Conservation (phyloP, 441 rosid species). For the Eutrema salsugineum region DNA sequence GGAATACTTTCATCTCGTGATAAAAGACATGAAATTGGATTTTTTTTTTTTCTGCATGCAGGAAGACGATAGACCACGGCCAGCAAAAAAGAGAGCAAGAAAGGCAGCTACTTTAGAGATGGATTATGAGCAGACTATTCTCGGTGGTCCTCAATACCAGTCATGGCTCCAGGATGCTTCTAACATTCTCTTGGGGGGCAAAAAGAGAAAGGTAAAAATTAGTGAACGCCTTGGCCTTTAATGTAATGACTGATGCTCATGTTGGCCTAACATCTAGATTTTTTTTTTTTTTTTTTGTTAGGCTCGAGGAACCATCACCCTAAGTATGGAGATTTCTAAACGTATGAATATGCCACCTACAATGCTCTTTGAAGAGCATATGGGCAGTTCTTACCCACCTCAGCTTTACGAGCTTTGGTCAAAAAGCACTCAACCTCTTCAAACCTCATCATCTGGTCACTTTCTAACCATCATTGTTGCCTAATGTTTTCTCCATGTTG, state of each 20-base stretch:
- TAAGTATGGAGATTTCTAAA: conserved; percentile 42
- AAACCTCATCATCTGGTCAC: conserved; percentile 65
- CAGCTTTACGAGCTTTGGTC: conserved; percentile 68
- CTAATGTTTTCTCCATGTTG: conserved; percentile 11
- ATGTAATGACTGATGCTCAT: conserved; percentile 10
- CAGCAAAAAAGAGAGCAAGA: conserved; percentile 46
- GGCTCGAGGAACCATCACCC: conserved; percentile 37
- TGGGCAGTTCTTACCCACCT: conserved; percentile 54
- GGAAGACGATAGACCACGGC: conserved; percentile 41
- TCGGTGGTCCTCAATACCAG: conserved; percentile 67
- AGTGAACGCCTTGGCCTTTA: not conserved
- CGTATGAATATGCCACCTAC: conserved; percentile 71
- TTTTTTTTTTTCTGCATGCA: conserved; percentile 35
- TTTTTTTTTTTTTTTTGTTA: conserved; percentile 31
- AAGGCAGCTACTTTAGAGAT: conserved; percentile 35
- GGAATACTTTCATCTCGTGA: not conserved
- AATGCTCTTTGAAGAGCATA: conserved; percentile 40
- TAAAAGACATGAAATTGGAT: not conserved
- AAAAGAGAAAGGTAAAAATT: conserved; percentile 57
- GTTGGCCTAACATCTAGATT: not conserved
- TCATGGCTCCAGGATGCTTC: conserved; percentile 76
- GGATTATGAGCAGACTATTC: conserved; percentile 74
- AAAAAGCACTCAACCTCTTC: conserved; percentile 49
- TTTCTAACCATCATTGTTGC: conserved; percentile 17
- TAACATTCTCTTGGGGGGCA: conserved; percentile 50